Conservation (phyloP, 495 filamentous ascomycete genomes). For the Physcia stellaris region DNA sequence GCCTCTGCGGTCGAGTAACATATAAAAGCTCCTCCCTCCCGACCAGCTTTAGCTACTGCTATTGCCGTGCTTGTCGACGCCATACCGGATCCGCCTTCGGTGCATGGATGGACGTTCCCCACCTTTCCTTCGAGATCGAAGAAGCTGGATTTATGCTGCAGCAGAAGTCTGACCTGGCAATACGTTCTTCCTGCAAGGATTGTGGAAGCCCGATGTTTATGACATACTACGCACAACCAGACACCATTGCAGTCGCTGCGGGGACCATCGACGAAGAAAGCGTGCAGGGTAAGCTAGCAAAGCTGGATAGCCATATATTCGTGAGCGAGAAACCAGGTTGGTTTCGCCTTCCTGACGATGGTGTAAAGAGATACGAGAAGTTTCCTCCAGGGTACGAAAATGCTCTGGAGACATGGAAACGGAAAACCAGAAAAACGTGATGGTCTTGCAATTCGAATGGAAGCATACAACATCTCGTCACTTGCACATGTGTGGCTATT, state of each 20-base stretch:
- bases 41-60: conserved; percentile 11
- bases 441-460: too few species aligned
- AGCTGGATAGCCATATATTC: conserved; percentile 13
- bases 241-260: conserved; percentile 9
- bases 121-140: conserved; percentile 6
- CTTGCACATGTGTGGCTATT: too few species aligned
- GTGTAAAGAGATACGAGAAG: conserved; percentile 7
- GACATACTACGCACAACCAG: conserved; percentile 13
- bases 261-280: conserved; percentile 14
- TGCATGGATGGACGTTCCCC: conserved; percentile 11
- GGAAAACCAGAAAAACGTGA: too few species aligned
- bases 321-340: conserved; percentile 10
- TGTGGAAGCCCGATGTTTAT: conserved; percentile 10
- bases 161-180: not conserved
- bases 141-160: not conserved
- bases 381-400: conserved; percentile 9
- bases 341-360: conserved; percentile 12
- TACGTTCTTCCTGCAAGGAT: not conserved
- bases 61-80: conserved; percentile 15
- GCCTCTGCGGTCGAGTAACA: conserved; percentile 11
- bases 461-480: too few species aligned
- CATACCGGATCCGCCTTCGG: conserved; percentile 13
- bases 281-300: conserved; percentile 10
- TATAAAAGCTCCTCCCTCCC: conserved; percentile 15
- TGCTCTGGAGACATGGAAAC: conserved; percentile 12